Evolutionary conservation across 768 basidiomycete species (phyloP).

Genomic region (Auricularia heimuer): DNA sequence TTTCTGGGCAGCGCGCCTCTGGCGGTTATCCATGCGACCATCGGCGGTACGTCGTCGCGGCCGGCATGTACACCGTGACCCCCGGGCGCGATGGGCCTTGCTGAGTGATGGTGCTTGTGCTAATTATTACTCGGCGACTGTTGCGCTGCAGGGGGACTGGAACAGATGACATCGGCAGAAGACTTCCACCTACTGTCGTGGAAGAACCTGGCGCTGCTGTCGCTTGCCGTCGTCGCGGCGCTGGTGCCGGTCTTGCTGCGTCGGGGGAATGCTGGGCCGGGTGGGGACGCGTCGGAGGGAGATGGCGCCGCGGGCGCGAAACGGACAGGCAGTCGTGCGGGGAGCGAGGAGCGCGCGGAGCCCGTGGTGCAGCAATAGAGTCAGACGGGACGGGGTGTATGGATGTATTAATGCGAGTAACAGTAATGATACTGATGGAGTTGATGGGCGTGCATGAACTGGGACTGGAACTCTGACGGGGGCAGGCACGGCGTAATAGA

Average conservation of each 20-base stretch:
- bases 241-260: slow-evolving; percentile 86
- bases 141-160: slow-evolving; percentile 42
- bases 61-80: neutral
- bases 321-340: neutral
- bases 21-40: slow-evolving; percentile 89
- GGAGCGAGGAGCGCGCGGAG: neutral
- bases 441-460: too few relatives aligned
- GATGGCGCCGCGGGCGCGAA: neutral
- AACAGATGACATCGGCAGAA: slow-evolving; percentile 87
- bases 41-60: slow-evolving; percentile 43
- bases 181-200: slow-evolving; percentile 93
- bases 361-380: too few relatives aligned
- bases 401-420: too few relatives aligned
- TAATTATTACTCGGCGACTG: neutral
- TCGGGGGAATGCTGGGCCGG: neutral
- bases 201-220: slow-evolving; percentile 78
- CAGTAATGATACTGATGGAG: too few relatives aligned
- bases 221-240: slow-evolving; percentile 83
- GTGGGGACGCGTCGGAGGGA: neutral
- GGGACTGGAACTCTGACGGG: neutral
- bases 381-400: too few relatives aligned
- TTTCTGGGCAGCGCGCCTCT: slow-evolving; percentile 88
- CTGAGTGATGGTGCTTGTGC: neutral
- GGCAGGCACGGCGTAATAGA: neutral
- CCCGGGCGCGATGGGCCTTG: neutral